phyloP scores from a whole-genome alignment of 345 rosid species.

The Laguncularia racemosa region DNA sequence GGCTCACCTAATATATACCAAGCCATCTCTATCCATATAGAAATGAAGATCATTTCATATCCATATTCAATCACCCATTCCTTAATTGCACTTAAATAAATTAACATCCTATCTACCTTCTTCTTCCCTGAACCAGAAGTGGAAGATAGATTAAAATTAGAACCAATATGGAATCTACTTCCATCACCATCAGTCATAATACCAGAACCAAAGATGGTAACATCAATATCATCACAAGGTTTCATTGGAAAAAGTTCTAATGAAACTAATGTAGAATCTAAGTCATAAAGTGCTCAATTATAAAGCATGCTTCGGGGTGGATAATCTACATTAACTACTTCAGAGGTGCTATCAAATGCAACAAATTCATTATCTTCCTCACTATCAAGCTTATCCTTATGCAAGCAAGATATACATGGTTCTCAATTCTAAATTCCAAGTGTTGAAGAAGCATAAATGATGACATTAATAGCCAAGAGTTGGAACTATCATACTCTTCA shows the following conservation, averaged over 20 bases:
- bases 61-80: conserved; percentile 91
- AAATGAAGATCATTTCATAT: conserved; percentile 45
- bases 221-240: conserved; percentile 63
- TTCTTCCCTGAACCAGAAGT: conserved; percentile 23
- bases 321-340: conserved; percentile 25
- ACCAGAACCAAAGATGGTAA: conserved; percentile 73
- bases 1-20: conserved; percentile 88
- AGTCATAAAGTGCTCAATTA: conserved; percentile 82
- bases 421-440: no score
- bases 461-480: no score
- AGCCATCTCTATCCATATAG: conserved; percentile 68
- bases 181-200: conserved; percentile 58
- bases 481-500: no score
- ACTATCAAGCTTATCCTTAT: conserved; percentile 2
- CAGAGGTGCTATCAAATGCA: conserved; percentile 33
- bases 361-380: conserved; percentile 69
- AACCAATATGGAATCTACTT: conserved; percentile 44
- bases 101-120: conserved; percentile 36
- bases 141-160: conserved; percentile 34
- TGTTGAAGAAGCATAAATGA: no score
- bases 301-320: conserved; percentile 68
- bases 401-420: no score
- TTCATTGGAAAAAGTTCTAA: conserved; percentile 82
- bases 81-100: conserved; percentile 62
- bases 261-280: conserved; percentile 57